Evolutionary conservation across 1,284 basidiomycete genomes (phyloP), one percentile per base, ranked within the genome.

Genomic region (Boletus nobilissimus): DNA sequence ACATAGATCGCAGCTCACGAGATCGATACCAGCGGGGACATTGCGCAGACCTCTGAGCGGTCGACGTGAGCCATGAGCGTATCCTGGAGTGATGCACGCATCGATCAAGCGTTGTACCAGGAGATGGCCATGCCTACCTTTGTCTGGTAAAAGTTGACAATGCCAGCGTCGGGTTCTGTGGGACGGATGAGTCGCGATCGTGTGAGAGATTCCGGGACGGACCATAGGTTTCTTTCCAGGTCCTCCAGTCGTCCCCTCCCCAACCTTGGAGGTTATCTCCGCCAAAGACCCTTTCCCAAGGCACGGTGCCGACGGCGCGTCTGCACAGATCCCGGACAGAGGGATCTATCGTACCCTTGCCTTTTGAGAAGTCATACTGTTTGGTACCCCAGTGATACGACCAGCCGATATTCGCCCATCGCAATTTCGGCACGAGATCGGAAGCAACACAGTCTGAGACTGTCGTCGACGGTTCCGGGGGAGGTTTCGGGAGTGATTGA

Each of bases 341-440:
- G 3, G 86, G 79, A 66, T 93, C 91, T 70, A 97, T 92, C 0
- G 88, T 88, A 1, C 92, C 93, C 74, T 91, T 92, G 2, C 91
- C 91, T 80, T 89, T 91, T 0, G 91, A 89, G 80, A 97, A 97
- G 83, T 97, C 96, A 82, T 98, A 98, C 76, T 95, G 93, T 82
- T 98, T 98, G 39, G 92, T 95, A 3, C 95, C 94, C 97, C 97
- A 98, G 87, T 98, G 92, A 85, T 98, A 98, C 73, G 92, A 95
- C 92, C 95, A 96, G 11, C 97, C 97, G 65, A 98, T 94, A 82
- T 97, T 98, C 3, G 96, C 95, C 97, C 97, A 98, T 57, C 97
- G 90, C 54, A 98, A 85, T 83, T 92, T 94, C 1, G 88, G 88
- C n/a, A 97, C 80, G 11, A 97, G 90, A 65, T 89, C 85, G 1